phyloP scores from a whole-genome alignment of 2,329 filamentous ascomycete genomes.

The Catunica adiposa region DNA sequence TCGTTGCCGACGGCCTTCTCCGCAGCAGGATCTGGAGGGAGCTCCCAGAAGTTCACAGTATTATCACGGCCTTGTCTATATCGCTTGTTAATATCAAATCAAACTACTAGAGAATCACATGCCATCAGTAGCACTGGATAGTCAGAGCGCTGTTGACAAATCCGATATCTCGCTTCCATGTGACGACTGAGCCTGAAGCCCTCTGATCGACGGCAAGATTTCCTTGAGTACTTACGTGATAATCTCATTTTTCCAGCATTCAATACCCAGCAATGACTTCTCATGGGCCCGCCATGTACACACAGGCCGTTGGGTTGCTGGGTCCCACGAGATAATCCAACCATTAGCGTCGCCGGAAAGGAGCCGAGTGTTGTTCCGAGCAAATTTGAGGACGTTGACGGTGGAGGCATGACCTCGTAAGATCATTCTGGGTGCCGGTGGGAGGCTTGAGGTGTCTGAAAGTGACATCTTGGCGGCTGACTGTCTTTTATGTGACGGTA shows the following conservation, averaged over 20 bases:
- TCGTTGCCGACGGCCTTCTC: conserved; percentile 36
- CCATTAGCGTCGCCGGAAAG: conserved; percentile 81
- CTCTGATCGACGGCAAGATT: too few relatives aligned
- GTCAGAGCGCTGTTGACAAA: too few relatives aligned
- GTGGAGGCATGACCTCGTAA: conserved; percentile 72
- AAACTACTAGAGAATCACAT: neutral
- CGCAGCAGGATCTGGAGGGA: conserved; percentile 28
- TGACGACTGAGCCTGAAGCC: too few relatives aligned
- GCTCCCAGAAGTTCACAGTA: conserved; percentile 69
- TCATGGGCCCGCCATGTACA: conserved; percentile 75
- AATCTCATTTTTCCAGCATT: neutral
- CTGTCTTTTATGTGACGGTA: too few relatives aligned
- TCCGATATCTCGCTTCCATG: too few relatives aligned
- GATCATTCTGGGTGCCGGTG: conserved; percentile 36
- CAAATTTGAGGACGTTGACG: conserved; percentile 61
- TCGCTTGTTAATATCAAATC: neutral
- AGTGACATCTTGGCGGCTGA: too few relatives aligned
- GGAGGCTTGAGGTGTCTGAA: neutral
- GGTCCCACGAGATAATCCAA: conserved; percentile 73
- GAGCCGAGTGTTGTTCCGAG: conserved; percentile 57
- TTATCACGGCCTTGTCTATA: conserved; percentile 78
- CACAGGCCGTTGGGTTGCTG: conserved; percentile 61
- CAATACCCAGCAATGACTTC: neutral
- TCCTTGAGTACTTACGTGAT: conserved; percentile 77
- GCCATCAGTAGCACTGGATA: neutral